Evolutionary conservation across 306 rosid genomes (phyloP).

Genomic region (Cotoneaster glaucophyllus): DNA sequence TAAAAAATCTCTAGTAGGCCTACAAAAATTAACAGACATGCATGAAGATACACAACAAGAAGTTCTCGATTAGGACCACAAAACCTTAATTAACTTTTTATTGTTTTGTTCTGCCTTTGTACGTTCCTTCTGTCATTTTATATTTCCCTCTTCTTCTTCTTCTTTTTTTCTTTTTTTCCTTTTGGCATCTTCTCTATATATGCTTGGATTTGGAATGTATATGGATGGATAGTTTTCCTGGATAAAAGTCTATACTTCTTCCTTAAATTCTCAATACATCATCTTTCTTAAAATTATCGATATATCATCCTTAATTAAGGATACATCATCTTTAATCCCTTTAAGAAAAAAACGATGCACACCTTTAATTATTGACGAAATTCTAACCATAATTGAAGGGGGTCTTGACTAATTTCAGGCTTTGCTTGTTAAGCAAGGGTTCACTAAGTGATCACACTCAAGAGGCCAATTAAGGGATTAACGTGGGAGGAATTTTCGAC

Average conservation of each 20-base stretch:
- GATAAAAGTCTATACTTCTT: not conserved
- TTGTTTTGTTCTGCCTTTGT: not conserved
- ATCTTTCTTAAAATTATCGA: no score
- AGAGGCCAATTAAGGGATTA: not conserved
- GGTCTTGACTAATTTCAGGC: not conserved
- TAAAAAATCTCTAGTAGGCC: no score
- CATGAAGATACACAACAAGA: not conserved
- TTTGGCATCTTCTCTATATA: not conserved
- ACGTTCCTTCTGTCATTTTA: not conserved
- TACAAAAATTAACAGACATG: no score
- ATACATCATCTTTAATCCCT: not conserved
- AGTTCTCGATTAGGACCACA: not conserved
- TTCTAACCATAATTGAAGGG: not conserved
- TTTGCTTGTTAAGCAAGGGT: not conserved
- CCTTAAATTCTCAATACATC: no score
- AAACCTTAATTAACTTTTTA: not conserved
- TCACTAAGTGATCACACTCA: not conserved
- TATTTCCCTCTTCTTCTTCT: no score
- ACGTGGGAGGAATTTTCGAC: not conserved
- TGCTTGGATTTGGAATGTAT: not conserved
- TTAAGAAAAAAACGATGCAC: no score
- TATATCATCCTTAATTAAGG: not conserved
- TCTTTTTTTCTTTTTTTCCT: no score
- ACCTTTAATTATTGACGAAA: no score
- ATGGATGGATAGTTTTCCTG: not conserved